These are phyloP conservation scores for Alternaria triticina DNA, from an alignment of 2,329 filamentous ascomycete species.

Conservation along the genomic window DNA sequence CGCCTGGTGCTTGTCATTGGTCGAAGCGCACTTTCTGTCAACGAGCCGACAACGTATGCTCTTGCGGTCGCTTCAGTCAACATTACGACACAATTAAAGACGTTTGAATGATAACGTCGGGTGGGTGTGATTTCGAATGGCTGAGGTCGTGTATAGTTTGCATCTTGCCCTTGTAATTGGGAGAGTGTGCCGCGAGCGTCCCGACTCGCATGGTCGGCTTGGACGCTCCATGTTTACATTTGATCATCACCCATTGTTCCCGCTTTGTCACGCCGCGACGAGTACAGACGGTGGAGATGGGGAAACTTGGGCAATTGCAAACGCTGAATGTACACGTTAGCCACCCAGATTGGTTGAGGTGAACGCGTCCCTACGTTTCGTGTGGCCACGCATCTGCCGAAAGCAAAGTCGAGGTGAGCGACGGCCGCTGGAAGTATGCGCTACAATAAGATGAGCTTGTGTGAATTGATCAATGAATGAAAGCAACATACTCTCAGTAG, in stretches of 20 bases:
- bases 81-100: background rate
- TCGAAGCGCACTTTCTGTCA: background rate
- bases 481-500: background rate
- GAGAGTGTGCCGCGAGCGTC: background rate
- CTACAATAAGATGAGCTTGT: background rate
- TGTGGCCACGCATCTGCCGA: background rate
- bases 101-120: background rate
- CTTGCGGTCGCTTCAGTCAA: background rate
- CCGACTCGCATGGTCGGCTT: background rate
- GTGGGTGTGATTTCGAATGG: background rate
- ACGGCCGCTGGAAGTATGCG: background rate
- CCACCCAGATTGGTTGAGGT: background rate
- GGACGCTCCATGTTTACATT: background rate
- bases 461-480: background rate
- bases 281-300: background rate
- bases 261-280: background rate
- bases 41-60: background rate
- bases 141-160: background rate
- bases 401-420: background rate
- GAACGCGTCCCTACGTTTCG: background rate
- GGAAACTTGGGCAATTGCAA: background rate
- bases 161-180: background rate
- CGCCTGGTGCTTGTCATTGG: background rate
- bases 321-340: background rate
- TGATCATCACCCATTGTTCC: background rate